Base-by-base conservation (phyloP, 1,284 basidiomycete genomes). In the Ustilago loliicola region DNA sequence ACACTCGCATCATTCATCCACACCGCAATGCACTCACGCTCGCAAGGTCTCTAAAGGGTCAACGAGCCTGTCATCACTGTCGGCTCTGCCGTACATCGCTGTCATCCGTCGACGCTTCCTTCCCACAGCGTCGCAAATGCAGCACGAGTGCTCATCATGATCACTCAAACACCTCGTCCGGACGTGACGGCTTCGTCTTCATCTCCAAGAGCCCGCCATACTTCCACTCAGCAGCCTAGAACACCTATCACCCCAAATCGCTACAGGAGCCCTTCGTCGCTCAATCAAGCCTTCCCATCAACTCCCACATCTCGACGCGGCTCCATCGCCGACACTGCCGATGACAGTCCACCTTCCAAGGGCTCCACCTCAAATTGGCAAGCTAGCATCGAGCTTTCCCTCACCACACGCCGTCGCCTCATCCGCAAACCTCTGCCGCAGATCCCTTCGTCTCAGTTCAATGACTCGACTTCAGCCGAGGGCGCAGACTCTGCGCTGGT, bases 391-490 rank as follows among this genome's bases (percentile, higher is more conserved):
- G 76, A 80, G 32, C 71, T 80, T 38, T 79, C 75, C 23, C 65
- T 80, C 11, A 75, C 79, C n/a, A 82, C 81, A 1, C 73, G 75
- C 6, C 68, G 79, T 17, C 71, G 81, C 23, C 78, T 82, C 62
- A 81, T 82, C 40, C 77, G 81, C 58, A 82, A 82, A 57, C 80
- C 81, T 3, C 62, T 82, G n/a, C 81, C 81, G 1, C 66, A 73
- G 36, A 40, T 81, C 13, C 81, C 81, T n/a, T 60, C 65, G 2
- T 53, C 58, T 2, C 54, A 61, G 3, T 11, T 51, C 21, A 45
- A 61, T 38, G 6, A 52, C 21, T 5, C 55, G 3, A 27, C 27
- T 15, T 1, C 27, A 17, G 36, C 45, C n/a, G 23, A 60, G n/a
- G 30, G 25, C 25, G 17, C 62, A n/a, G 57, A 58, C 10, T 57